Conservation (phyloP, 2,329 filamentous ascomycete genomes). For the Furcasterigmium furcatum region DNA sequence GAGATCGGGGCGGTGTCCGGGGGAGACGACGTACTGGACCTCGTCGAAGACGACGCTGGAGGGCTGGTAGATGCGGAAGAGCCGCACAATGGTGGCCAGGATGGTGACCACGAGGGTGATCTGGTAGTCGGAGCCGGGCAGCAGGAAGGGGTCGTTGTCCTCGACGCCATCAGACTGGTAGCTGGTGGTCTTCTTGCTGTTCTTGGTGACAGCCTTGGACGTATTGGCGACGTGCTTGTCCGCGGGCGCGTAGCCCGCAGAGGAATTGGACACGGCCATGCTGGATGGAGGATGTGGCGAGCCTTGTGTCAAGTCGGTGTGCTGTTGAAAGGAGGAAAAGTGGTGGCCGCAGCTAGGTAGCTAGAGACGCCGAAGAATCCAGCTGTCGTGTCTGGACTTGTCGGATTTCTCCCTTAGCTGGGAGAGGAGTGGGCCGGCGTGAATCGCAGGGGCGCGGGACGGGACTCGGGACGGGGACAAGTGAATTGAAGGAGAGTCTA, state of each 20-base stretch:
- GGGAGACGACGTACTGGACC: conserved; percentile 76
- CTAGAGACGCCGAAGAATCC: not conserved
- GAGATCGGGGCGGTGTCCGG: conserved; percentile 1
- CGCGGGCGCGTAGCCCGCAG: conserved; percentile 9
- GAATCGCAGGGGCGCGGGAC: too few species aligned
- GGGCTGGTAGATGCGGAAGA: conserved; percentile 96
- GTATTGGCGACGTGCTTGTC: conserved; percentile 27
- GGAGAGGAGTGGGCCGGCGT: too few species aligned
- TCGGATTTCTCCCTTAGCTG: too few species aligned
- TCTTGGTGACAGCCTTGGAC: conserved; percentile 14
- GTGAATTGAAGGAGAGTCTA: conserved; percentile 32
- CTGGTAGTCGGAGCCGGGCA: conserved; percentile 82
- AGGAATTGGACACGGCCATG: not conserved
- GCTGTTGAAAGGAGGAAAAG: not conserved
- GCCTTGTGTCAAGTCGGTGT: not conserved
- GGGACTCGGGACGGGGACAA: not conserved
- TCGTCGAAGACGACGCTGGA: conserved; percentile 98
- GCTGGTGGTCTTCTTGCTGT: conserved; percentile 38
- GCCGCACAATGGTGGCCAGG: conserved; percentile 73
- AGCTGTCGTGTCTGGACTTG: too few species aligned
- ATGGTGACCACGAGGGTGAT: conserved; percentile 70
- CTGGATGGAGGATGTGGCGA: not conserved
- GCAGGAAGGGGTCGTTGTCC: conserved; percentile 88
- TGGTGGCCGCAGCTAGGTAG: not conserved
- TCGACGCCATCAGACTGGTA: conserved; percentile 77